A percentile compares a stretch with the other conserved stretches of the same genome.
phyloP scores from a whole-genome alignment of 176 grass and related monocot species.

The Themeda triandra region DNA sequence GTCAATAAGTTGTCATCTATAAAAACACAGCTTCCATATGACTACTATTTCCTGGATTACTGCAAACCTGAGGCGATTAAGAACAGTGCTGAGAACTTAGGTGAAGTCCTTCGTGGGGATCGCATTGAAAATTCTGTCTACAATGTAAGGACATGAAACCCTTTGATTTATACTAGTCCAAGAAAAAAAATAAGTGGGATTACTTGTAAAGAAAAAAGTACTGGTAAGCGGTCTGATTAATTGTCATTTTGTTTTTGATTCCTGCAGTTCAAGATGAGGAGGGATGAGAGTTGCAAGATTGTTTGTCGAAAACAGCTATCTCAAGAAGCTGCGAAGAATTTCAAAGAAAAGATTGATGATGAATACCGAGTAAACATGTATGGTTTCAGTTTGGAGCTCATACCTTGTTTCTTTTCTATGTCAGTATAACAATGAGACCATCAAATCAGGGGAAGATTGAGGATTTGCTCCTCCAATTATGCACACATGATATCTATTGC shows the following conservation, averaged over 20 bases:
- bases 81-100: conserved; percentile 81
- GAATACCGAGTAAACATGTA: conserved; percentile 90
- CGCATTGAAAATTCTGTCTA: conserved; percentile 86
- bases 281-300: conserved; percentile 64
- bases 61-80: conserved; percentile 65
- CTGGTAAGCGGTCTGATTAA: not conserved
- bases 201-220: not conserved
- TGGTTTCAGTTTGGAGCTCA: conserved; percentile 5
- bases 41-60: conserved; percentile 87
- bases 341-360: conserved; percentile 90
- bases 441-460: not conserved
- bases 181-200: not conserved
- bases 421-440: not conserved
- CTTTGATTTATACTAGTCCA: not conserved
- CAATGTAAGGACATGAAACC: conserved; percentile 33
- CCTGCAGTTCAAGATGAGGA: conserved; percentile 75
- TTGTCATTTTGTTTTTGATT: not conserved
- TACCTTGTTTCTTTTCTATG: conserved; percentile 1
- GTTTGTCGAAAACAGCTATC: conserved; percentile 55
- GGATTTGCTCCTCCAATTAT: not conserved
- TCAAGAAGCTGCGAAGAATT: conserved; percentile 70
- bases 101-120: conserved; percentile 85
- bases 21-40: conserved; percentile 84
- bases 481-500: not conserved
- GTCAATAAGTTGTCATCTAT: conserved; percentile 83